Evolutionary conservation across 768 basidiomycete species (phyloP).

Genomic region (Wakefieldia striispora): DNA sequence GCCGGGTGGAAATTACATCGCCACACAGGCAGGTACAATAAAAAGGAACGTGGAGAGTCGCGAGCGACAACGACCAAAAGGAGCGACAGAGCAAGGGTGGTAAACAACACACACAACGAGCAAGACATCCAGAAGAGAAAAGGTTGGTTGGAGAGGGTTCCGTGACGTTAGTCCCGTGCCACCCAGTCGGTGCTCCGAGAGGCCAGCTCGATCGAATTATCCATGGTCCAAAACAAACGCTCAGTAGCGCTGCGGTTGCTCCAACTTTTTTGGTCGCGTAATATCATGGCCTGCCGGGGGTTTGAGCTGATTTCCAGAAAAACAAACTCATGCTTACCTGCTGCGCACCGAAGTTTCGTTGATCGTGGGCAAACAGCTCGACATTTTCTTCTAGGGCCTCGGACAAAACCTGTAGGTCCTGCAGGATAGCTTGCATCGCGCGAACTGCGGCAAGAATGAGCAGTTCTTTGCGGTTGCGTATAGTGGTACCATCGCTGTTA

Average conservation of each 20-base stretch:
- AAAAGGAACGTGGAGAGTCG: slow-evolving; percentile 6
- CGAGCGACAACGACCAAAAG: slow-evolving; percentile 1
- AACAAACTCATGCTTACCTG: slow-evolving; percentile 56
- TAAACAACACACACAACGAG: slow-evolving; percentile 11
- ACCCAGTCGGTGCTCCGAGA: slow-evolving; percentile 87
- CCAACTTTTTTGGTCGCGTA: slow-evolving; percentile 96
- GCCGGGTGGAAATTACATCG: slow-evolving; percentile 23
- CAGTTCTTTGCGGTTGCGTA: slow-evolving; percentile 76
- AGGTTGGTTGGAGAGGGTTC: not conserved
- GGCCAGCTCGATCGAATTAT: slow-evolving; percentile 85
- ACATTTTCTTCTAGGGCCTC: slow-evolving; percentile 92
- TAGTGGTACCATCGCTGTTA: slow-evolving; percentile 41
- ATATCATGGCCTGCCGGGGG: slow-evolving; percentile 78
- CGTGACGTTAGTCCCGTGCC: slow-evolving; percentile 52
- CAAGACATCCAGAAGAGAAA: slow-evolving; percentile 2
- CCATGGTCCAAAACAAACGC: slow-evolving; percentile 88
- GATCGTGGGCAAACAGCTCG: slow-evolving; percentile 89
- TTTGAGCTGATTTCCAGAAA: not conserved
- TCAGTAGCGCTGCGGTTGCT: slow-evolving; percentile 89
- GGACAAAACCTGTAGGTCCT: slow-evolving; percentile 81
- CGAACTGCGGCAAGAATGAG: slow-evolving; percentile 70
- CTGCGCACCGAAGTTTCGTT: slow-evolving; percentile 95
- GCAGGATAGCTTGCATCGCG: slow-evolving; percentile 79
- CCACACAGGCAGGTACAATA: slow-evolving; percentile 10
- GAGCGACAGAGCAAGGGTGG: slow-evolving; percentile 1